Evolutionary conservation across 2,329 filamentous ascomycete species (phyloP).

Genomic region (Penicillium sp.): DNA sequence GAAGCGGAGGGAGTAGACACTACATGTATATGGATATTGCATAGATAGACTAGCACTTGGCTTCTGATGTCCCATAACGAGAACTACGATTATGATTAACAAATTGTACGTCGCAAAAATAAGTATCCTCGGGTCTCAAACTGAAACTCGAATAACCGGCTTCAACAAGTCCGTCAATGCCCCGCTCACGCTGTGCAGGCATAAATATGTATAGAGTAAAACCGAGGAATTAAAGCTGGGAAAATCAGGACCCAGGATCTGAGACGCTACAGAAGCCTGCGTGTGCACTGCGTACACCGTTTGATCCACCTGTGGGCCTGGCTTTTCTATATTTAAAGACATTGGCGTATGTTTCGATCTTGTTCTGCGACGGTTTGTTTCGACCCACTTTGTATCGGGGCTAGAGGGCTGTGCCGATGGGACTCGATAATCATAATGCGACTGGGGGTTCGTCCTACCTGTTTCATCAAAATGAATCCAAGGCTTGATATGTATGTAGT

Average conservation of each 20-base stretch:
- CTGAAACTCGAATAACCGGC: neutral
- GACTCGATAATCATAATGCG: neutral
- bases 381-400: slow-evolving; percentile 10
- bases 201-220: neutral
- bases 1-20: slow-evolving; percentile 20
- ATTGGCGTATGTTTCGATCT: slow-evolving; percentile 5
- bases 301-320: slow-evolving; percentile 1
- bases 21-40: neutral
- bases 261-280: neutral
- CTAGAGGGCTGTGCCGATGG: neutral
- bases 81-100: neutral
- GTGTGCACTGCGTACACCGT: slow-evolving; percentile 2
- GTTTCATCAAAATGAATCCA: neutral
- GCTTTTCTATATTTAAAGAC: slow-evolving; percentile 9
- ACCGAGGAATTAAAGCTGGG: neutral
- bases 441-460: neutral
- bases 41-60: neutral
- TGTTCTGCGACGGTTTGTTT: neutral
- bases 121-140: neutral
- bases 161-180: too few species aligned
- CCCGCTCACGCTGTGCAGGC: neutral
- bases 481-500: neutral
- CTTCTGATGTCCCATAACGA: neutral
- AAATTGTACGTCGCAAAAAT: neutral
- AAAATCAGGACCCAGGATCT: neutral